A percentile compares a stretch with the other conserved stretches of the same genome.
Conservation (phyloP, 176 grass and related monocot species). For the Otatea glauca region DNA sequence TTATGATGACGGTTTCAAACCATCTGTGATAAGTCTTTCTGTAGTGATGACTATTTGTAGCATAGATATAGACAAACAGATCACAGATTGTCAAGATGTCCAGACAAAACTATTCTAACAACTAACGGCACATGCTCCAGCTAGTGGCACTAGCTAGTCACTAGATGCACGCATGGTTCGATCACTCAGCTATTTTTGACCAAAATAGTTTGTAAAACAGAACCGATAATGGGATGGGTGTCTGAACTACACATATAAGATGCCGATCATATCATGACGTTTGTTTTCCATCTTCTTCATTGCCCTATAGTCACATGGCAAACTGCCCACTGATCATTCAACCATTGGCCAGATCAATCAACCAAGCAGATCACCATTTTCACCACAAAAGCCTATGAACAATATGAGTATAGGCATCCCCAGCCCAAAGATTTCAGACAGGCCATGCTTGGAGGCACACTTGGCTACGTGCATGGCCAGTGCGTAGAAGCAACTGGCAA, state of each 20-base stretch:
- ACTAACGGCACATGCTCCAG: not conserved
- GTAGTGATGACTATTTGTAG: no score
- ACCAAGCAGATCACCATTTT: conserved; percentile 12
- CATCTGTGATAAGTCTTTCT: no score
- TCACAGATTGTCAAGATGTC: not conserved
- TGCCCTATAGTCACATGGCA: not conserved
- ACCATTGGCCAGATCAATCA: not conserved
- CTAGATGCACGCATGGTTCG: not conserved
- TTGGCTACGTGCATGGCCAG: conserved; percentile 3
- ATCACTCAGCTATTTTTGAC: not conserved
- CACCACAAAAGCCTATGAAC: not conserved
- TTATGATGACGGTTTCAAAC: no score
- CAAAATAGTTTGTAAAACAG: not conserved
- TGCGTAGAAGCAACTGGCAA: conserved; percentile 32
- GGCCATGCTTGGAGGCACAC: not conserved
- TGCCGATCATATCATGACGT: not conserved
- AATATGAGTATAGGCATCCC: not conserved
- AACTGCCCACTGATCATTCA: conserved; percentile 11
- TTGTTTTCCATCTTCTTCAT: not conserved
- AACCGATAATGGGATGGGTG: not conserved
- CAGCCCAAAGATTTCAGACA: conserved; percentile 14
- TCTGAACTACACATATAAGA: conserved; percentile 4
- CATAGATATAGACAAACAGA: not conserved
- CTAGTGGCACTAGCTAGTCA: conserved; percentile 15
- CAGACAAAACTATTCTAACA: not conserved